Evolutionary conservation across 2,329 filamentous ascomycete species (phyloP), one percentile per base, ranked within the genome.

Genomic region (Aspergillus unguis): DNA sequence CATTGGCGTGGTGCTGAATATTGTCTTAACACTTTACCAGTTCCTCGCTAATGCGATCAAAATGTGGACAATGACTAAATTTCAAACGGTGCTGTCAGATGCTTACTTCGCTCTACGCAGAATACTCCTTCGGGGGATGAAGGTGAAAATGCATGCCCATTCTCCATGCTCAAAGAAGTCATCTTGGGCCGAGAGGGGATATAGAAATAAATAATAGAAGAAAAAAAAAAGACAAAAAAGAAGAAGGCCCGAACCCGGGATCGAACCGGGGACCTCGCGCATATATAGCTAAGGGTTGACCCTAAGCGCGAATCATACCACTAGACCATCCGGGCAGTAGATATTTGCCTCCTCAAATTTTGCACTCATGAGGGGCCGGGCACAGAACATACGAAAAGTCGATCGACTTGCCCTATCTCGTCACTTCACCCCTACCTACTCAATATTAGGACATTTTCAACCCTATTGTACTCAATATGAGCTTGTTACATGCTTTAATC

Each of bases 1-100:
- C 35, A 68, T 79, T 6, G 78, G 77, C 52, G 67, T 80, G 11
- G 75, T 75, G 0, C 59, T 81, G 25, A 65, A 76, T 25, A 73
- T 77, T 52, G 69, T 79, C 23, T 65, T 80, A 23, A 63, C 68
- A 3, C 77, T 81, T 55, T 78, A 73, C 25, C 65, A 71, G 44
- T 69, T 67, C 47, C 62, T 80, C 33, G 35, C 35, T n/a, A 36
- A 74, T 73, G 42, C 59, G 71, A 1, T 44, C 57, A 50, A 56
- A 17, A 55, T 46, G 2, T 65, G 62, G 62, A 64, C 62, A 4
- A 23, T 48, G 27, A 38, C 63, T 17, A 65, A 33, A 62, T 57
- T 1, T 62, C 59, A 0, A 59, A 63, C 8, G 63, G 63, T 1
- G 62, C 63, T 9, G 71, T 83, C 3, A 69, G 74, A 3, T 71